Evolutionary conservation across 495 filamentous ascomycete species (phyloP).

Genomic region (Sabuloglossum arenarium): DNA sequence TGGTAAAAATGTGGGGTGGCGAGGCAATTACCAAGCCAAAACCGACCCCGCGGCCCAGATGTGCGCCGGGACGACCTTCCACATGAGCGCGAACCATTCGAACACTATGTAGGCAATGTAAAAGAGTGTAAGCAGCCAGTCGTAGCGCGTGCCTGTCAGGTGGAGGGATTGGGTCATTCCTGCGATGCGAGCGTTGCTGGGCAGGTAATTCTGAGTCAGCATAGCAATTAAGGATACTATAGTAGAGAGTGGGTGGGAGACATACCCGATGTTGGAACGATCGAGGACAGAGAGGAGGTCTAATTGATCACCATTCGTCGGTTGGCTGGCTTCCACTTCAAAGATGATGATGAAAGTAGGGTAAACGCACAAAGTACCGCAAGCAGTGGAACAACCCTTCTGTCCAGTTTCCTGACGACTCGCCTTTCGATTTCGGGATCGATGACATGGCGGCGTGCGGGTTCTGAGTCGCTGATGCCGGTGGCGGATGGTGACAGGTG

Average conservation of each 20-base stretch:
- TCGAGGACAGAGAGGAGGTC: slow-evolving; percentile 43
- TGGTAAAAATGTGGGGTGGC: no score
- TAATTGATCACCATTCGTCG: no score
- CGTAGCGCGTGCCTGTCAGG: slow-evolving; percentile 28
- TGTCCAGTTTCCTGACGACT: slow-evolving; percentile 38
- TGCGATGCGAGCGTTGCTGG: slow-evolving; percentile 41
- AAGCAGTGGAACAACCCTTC: slow-evolving; percentile 27
- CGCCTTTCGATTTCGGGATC: slow-evolving; percentile 32
- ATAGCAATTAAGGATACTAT: neutral
- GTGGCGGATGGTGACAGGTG: no score
- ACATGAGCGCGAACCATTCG: slow-evolving; percentile 50
- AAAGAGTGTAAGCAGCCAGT: slow-evolving; percentile 65
- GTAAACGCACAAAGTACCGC: slow-evolving; percentile 27
- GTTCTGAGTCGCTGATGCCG: no score
- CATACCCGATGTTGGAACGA: slow-evolving; percentile 43
- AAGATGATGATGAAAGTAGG: neutral
- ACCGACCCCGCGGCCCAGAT: slow-evolving; percentile 27
- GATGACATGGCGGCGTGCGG: slow-evolving; percentile 7
- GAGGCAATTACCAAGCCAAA: slow-evolving; percentile 16
- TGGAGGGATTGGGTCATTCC: slow-evolving; percentile 32
- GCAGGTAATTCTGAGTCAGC: slow-evolving; percentile 4
- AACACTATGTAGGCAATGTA: slow-evolving; percentile 51
- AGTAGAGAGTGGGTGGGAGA: neutral
- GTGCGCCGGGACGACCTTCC: slow-evolving; percentile 43
- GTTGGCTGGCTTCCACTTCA: no score